Base-by-base conservation (phyloP, 169 alveolate genomes). In the Eimeria praecox region DNA sequence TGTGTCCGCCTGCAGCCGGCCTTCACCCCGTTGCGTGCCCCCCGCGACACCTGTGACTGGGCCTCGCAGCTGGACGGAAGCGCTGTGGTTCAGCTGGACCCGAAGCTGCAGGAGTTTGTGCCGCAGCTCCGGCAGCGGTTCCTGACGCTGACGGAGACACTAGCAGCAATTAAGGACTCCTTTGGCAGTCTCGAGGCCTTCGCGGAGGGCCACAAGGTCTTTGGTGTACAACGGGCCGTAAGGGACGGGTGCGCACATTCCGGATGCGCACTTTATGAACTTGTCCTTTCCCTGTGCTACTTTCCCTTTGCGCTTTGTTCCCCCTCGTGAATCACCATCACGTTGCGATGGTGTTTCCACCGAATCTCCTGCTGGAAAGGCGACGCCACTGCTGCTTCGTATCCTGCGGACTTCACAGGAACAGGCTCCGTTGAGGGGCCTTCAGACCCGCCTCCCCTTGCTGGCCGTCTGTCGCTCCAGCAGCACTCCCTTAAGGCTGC, bases 161-260 rank as follows among this genome's bases (percentile, higher is more conserved):
- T 54, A 30, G 49, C 66, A 1, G 86, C 78, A 33, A 33, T 94
- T 30, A 52, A 54, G 42, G 95, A 85, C 77, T 73, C 92, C 46
- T 89, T 87, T 38, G 96, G 96, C 6, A 82, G 95, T 42, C 88
- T 96, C 73, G 94, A 90, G 69, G 33, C 75, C 33, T 96, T 96
- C 40, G 96, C 97, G 20, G 75, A 42, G 87, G 97, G 96, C 35
- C 86, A 94, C 95, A 90, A 77, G 82, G 80, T 91, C 92, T 96
- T 94, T 35, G 97, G 97, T 89, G 80, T 91, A 69, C 92, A 62
- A 62, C 94, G 97, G 18, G 95, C 75, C 27, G 92, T 94, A 22
- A 92, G 78, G 35, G 86, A 56, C 66, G 82, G 91, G 91, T 44
- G 49, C 54, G 86, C 44, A 54, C 46, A 35, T 40, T 49, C 52